Conservation (phyloP, 2,329 filamentous ascomycete genomes). For the Paecilomyces dactylethromorphus region DNA sequence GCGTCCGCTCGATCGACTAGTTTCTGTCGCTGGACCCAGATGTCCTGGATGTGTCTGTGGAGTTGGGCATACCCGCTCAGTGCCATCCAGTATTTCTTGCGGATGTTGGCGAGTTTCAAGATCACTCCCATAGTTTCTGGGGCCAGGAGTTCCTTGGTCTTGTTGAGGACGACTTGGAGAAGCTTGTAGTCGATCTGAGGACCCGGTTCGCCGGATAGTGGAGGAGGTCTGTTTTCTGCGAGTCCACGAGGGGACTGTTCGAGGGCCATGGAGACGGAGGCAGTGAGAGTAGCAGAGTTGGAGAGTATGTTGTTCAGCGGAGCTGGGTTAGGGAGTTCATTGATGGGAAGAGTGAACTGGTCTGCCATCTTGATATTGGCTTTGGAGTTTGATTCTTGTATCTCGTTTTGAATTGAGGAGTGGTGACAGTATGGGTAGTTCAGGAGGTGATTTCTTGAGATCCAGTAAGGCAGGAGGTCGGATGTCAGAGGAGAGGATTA, state of each 20-base stretch:
- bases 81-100: neutral
- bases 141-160: neutral
- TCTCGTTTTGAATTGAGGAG: neutral
- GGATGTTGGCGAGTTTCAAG: neutral
- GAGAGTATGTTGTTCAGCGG: neutral
- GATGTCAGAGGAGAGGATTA: neutral
- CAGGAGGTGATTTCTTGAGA: neutral
- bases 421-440: neutral
- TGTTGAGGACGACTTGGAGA: neutral
- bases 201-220: conserved; percentile 6
- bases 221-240: neutral
- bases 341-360: neutral
- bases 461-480: neutral
- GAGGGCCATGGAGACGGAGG: conserved; percentile 1
- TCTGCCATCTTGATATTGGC: neutral
- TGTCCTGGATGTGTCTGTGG: neutral
- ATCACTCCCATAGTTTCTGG: neutral
- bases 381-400: neutral
- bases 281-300: neutral
- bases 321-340: neutral
- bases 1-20: neutral
- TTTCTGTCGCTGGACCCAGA: neutral
- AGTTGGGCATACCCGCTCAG: neutral
- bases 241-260: neutral
- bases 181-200: conserved; percentile 7